Conservation (phyloP, 805 yeast genomes). For the Ogataea siamensis region DNA sequence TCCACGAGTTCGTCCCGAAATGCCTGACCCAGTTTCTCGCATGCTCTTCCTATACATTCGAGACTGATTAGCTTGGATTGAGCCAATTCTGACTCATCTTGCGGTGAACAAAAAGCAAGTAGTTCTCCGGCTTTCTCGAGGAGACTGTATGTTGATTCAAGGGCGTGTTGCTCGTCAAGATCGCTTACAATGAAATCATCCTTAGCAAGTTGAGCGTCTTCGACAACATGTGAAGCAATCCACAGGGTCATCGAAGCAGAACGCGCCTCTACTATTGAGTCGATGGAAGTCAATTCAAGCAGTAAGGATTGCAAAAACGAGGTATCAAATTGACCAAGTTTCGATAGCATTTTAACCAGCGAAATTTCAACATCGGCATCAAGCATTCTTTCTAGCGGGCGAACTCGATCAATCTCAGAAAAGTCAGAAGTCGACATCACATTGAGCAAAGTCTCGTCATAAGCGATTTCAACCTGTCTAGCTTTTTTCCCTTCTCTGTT, state of each 20-base stretch:
- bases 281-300: background rate
- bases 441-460: conserved; percentile 24
- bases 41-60: conserved; percentile 39
- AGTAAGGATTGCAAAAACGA: background rate
- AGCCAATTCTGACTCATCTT: conserved; percentile 8
- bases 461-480: conserved; percentile 9
- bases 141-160: conserved; percentile 31
- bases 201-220: too few relatives aligned
- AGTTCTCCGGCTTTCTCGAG: conserved; percentile 43
- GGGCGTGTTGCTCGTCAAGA: too few relatives aligned
- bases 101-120: conserved; percentile 36
- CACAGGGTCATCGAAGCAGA: conserved; percentile 4
- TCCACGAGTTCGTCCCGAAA: conserved; percentile 65
- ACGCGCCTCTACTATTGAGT: conserved; percentile 1
- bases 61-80: conserved; percentile 37
- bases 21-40: conserved; percentile 34
- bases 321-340: background rate
- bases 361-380: conserved; percentile 1
- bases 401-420: background rate
- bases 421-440: conserved; percentile 11
- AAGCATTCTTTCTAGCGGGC: background rate
- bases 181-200: too few relatives aligned
- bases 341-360: background rate
- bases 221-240: conserved; percentile 5
- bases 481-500: background rate